Evolutionary conservation across 768 basidiomycete genomes (phyloP), one percentile per base, ranked within the genome.

Genomic region (Coprinopsis strossmayeri): DNA sequence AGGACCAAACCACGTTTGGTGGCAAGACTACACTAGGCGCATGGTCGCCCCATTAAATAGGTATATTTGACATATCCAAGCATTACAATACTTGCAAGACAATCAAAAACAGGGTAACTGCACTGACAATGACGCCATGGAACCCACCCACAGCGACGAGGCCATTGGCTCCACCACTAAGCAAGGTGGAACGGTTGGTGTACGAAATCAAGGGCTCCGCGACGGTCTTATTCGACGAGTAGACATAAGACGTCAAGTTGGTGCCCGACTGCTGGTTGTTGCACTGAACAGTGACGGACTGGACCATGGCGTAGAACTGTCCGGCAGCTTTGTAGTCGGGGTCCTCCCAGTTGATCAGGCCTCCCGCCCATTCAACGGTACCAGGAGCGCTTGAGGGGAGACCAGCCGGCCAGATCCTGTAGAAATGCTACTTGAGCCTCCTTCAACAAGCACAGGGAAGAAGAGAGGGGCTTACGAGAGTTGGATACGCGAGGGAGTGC

Each of bases 381-480:
- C 91, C 91, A 42, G 69, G 64, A 5, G 87, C 70, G 27, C 70
- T 73, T 7, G 71, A 59, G 32, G 70, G 49, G 58, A 87, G 82
- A 26, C 90, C 91, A 4, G 85, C 84, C n/a, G 89, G 84, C 89
- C 90, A 92, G 46, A 92, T 55, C 52, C 84, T 75, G 49, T 12
- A 7, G 44, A 71, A 44, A 26, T 26, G 12, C 49, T 24, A 11
- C 25, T 44, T 7, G n/a, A n/a, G n/a, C n/a, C n/a, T n/a, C n/a
- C n/a, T 26, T 30, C n/a, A 23, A 27, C 15, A 48, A 32, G 18
- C 27, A 20, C 25, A 35, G 41, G 23, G 2, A 12, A 43, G 28
- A 27, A 13, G 38, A 39, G 30, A n/a, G 25, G 28, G 25, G 13
- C 41, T 42, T 61, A 84, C 86, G 84, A 87, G 49, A 93, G 63